Evolutionary conservation across 1,139 yeast genomes (phyloP).

Genomic region (Blastobotrys buckinghamii): DNA sequence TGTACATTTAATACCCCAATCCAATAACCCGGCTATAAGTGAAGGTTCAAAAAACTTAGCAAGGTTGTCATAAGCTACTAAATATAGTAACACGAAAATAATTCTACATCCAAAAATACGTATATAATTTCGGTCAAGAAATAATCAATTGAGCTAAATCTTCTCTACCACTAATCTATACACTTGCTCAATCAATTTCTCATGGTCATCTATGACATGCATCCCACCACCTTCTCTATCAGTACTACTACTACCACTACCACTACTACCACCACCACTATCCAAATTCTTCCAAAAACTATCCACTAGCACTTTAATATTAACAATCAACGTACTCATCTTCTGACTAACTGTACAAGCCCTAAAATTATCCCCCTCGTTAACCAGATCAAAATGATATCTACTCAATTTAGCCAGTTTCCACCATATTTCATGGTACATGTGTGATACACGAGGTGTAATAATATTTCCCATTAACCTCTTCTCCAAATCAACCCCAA

Average conservation of each 20-base stretch:
- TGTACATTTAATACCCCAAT: no score
- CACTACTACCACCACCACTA: neutral
- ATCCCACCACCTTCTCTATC: no score
- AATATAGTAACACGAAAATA: no score
- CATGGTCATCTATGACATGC: constrained; percentile 4
- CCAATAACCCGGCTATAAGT: no score
- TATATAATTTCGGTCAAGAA: no score
- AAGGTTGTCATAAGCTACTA: no score
- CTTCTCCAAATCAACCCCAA: no score
- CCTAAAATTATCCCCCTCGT: neutral
- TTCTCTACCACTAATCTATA: neutral
- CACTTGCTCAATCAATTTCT: neutral
- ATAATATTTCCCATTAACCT: neutral
- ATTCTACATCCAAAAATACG: no score
- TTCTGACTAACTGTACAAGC: neutral
- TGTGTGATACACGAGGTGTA: neutral
- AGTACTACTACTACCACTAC: no score
- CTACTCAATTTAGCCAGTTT: constrained; percentile 1
- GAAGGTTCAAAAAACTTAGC: no score
- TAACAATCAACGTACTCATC: neutral
- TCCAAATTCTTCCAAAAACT: constrained; percentile 1
- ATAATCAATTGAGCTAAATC: no score
- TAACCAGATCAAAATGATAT: neutral
- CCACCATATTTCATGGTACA: constrained; percentile 5
- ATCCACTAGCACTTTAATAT: neutral